Evolutionary conservation across 192 early-diverging fungal species (phyloP).

Genomic region (Podila clonocystis): DNA sequence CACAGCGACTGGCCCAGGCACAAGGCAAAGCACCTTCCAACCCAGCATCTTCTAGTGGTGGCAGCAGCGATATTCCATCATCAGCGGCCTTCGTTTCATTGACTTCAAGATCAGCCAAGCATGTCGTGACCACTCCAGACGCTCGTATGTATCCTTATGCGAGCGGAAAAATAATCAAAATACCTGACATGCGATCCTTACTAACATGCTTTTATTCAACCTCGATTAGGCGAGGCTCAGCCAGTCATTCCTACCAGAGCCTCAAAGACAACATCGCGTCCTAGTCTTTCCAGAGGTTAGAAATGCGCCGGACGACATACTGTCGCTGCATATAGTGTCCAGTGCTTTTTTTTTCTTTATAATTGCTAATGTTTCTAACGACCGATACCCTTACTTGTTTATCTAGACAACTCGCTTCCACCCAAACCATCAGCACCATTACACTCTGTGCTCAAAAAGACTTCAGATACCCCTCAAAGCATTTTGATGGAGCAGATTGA

Average conservation of each 20-base stretch:
- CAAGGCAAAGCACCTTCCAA: slow-evolving; percentile 13
- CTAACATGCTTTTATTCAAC: not conserved
- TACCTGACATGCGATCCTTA: too few species aligned
- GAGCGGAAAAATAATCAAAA: too few species aligned
- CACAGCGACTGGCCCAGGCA: slow-evolving; percentile 32
- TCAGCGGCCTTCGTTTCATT: slow-evolving; percentile 17
- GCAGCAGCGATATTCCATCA: slow-evolving; percentile 5
- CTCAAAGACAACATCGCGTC: not conserved
- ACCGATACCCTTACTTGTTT: not conserved
- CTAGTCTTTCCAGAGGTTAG: not conserved
- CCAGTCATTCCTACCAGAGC: slow-evolving; percentile 9
- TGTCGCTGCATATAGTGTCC: not conserved
- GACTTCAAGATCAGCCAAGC: slow-evolving; percentile 4
- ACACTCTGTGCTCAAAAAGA: slow-evolving; percentile 45
- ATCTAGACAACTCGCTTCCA: slow-evolving; percentile 9
- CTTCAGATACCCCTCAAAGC: slow-evolving; percentile 22
- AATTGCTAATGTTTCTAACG: not conserved
- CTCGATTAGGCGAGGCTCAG: not conserved
- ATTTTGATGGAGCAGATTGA: slow-evolving; percentile 60
- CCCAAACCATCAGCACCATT: slow-evolving; percentile 10
- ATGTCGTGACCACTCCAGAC: slow-evolving; percentile 4
- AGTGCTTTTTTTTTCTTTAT: not conserved
- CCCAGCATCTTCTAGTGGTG: not conserved
- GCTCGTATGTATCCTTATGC: slow-evolving; percentile 9
- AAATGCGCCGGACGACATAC: not conserved